A percentile compares a stretch with the other conserved stretches of the same genome.
Evolutionary conservation across 805 yeast species (phyloP).

Genomic region (Starmerella apis): DNA sequence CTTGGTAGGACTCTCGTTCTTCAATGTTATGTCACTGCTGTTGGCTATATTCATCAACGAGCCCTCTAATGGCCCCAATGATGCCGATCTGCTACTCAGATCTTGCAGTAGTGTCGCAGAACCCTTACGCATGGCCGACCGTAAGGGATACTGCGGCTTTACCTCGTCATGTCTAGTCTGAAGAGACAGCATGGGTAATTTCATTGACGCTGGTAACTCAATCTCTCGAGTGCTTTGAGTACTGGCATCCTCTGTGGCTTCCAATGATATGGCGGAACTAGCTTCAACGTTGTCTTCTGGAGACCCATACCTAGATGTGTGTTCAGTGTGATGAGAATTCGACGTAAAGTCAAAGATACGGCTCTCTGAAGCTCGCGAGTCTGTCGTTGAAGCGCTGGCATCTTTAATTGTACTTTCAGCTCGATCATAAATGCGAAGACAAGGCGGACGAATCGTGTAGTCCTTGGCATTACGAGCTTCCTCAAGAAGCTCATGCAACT

Average conservation of each 20-base stretch:
- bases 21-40: not conserved
- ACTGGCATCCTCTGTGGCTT: too few relatives aligned
- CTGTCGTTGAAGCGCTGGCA: too few relatives aligned
- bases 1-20: not conserved
- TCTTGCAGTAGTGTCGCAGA: not conserved
- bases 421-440: constrained; percentile 7
- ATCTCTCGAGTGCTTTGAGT: not conserved
- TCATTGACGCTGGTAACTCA: not conserved
- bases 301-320: too few relatives aligned
- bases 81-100: not conserved
- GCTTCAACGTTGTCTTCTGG: too few relatives aligned
- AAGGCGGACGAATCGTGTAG: constrained; percentile 19
- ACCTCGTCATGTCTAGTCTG: not conserved
- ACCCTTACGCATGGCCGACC: not conserved
- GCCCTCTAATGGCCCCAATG: not conserved
- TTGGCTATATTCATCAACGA: not conserved
- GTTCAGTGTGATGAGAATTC: not conserved
- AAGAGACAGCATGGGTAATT: not conserved
- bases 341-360: not conserved
- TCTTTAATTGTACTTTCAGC: not conserved
- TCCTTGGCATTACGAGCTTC: constrained; percentile 20
- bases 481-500: constrained; percentile 13
- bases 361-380: too few relatives aligned
- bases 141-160: not conserved
- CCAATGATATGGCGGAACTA: too few relatives aligned